phyloP scores from a whole-genome alignment of 164 flowering plant species.

The Magnolia officinalis region DNA sequence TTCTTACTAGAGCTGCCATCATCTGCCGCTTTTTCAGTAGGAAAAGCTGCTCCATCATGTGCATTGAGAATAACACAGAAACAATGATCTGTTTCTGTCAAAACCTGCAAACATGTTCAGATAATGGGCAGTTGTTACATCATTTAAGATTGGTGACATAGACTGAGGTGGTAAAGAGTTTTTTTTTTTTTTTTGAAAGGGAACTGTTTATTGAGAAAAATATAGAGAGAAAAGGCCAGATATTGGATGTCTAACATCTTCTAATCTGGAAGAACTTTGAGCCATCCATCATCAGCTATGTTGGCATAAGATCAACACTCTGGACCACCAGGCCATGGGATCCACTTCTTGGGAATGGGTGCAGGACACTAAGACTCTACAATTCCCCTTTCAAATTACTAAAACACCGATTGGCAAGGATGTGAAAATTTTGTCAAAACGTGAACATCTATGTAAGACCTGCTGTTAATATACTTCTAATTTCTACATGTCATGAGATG shows the following conservation, averaged over 20 bases:
- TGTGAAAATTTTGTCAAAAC: not conserved
- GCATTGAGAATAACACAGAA: slow-evolving; percentile 97
- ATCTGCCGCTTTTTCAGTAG: slow-evolving; percentile 34
- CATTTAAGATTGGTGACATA: no score
- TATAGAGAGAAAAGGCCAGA: not conserved
- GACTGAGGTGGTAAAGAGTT: no score
- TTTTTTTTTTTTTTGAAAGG: no score
- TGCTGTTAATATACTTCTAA: not conserved
- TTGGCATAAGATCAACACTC: not conserved
- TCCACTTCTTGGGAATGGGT: not conserved
- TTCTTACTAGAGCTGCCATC: slow-evolving; percentile 33
- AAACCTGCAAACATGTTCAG: slow-evolving; percentile 46
- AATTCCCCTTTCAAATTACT: not conserved
- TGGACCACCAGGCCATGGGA: not conserved
- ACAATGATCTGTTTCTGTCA: slow-evolving; percentile 89
- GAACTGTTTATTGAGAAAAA: not conserved
- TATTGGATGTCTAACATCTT: not conserved
- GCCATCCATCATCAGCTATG: not conserved
- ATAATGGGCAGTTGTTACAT: not conserved
- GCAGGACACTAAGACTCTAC: not conserved
- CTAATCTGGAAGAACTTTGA: not conserved
- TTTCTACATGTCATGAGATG: not conserved
- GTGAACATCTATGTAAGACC: not conserved
- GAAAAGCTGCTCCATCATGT: slow-evolving; percentile 92
- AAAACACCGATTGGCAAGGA: not conserved